Percentiles rank a stretch among this genome's conserved stretches.
These are phyloP conservation scores for Zygosaccharomyces sapae DNA, from an alignment of 1,139 yeast species.

Conservation along the genomic window DNA sequence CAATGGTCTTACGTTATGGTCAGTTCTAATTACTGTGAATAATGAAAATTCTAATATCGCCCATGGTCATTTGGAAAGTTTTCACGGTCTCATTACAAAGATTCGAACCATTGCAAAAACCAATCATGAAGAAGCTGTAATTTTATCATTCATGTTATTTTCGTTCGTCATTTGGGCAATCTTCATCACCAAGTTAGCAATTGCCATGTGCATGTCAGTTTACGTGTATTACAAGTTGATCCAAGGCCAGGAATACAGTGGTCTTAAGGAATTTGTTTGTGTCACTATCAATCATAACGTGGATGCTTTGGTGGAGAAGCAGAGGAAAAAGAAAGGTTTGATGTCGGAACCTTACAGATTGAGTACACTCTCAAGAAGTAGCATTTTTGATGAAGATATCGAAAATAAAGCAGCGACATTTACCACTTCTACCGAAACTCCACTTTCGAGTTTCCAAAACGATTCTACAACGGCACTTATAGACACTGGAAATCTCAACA, in stretches of 20 bases:
- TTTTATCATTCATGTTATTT: constrained; percentile 69
- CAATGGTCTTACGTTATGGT: constrained; percentile 67
- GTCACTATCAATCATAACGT: constrained; percentile 29
- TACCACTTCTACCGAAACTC: background rate
- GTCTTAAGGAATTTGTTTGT: constrained; percentile 31
- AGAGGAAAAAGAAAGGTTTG: constrained; percentile 12
- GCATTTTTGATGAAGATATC: constrained; percentile 8
- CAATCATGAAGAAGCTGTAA: constrained; percentile 62
- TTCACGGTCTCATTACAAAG: constrained; percentile 50
- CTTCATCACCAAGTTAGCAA: constrained; percentile 55
- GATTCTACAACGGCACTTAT: constrained; percentile 11
- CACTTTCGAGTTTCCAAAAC: constrained; percentile 3
- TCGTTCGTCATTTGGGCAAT: constrained; percentile 74
- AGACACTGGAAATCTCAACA: constrained; percentile 2
- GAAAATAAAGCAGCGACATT: constrained; percentile 8
- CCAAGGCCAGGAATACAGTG: constrained; percentile 18
- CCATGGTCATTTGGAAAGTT: constrained; percentile 22
- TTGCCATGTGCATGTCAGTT: constrained; percentile 53
- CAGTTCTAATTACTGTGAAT: constrained; percentile 39
- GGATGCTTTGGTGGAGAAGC: constrained; percentile 26
- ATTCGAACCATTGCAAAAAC: constrained; percentile 56
- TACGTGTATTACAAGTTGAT: constrained; percentile 52
- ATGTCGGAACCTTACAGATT: constrained; percentile 7
- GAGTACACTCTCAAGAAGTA: constrained; percentile 3
- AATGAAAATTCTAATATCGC: constrained; percentile 37